A percentile compares a stretch with the other conserved stretches of the same genome.
Evolutionary conservation across 257 asterid species (phyloP).

Genomic region (Paulownia fortunei): DNA sequence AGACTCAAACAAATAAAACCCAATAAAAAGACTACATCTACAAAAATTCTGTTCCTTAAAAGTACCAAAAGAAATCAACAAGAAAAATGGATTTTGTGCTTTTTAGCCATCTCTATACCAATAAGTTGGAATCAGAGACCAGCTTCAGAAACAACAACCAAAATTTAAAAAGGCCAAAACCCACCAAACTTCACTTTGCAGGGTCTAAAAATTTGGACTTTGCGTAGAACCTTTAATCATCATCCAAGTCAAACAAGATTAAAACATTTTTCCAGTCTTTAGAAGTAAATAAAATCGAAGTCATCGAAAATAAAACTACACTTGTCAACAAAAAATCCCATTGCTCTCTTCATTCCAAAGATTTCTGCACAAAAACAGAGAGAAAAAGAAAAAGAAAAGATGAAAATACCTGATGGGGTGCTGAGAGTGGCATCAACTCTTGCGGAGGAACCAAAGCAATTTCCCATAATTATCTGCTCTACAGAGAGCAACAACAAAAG

Average conservation of each 20-base stretch:
- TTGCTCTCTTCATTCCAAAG: neutral
- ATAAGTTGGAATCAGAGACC: neutral
- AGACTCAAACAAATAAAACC: slow-evolving; percentile 6
- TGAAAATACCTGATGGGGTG: slow-evolving; percentile 61
- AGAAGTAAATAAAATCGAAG: slow-evolving; percentile 1
- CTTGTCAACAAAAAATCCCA: neutral
- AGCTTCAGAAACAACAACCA: neutral
- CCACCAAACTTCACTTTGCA: slow-evolving; percentile 6
- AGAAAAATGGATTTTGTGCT: neutral
- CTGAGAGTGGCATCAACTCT: slow-evolving; percentile 83
- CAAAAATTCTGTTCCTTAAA: neutral
- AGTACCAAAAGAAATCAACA: neutral
- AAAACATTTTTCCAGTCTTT: neutral
- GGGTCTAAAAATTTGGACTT: slow-evolving; percentile 19
- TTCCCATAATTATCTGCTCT: slow-evolving; percentile 63
- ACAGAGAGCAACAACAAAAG: too few relatives aligned
- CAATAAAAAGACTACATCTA: neutral
- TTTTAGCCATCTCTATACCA: slow-evolving; percentile 11
- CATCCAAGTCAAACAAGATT: slow-evolving; percentile 31
- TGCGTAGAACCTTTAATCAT: neutral
- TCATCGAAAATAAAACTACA: too few relatives aligned
- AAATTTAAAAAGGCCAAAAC: slow-evolving; percentile 4
- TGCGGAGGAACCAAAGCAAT: slow-evolving; percentile 79
- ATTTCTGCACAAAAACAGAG: neutral
- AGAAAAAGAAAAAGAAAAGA: neutral